Base-by-base conservation (phyloP, 176 grass and related monocot species). In the Elaeis guineensis region DNA sequence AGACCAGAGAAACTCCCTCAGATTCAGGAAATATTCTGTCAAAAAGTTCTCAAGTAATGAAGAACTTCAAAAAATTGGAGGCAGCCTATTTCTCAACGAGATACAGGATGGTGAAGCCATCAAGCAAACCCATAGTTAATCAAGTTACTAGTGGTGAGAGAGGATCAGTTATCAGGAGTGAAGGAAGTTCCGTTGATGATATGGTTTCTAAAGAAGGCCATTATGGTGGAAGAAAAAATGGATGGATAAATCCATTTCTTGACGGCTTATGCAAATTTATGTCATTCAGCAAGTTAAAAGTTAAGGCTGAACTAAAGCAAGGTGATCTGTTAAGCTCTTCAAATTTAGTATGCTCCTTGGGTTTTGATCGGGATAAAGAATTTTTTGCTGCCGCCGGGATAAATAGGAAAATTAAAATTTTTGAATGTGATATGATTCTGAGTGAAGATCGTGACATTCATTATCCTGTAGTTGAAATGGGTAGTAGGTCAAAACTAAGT, bases 321-420 rank as follows among this genome's bases (percentile, higher is more conserved):
- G 83, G 84, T 0, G 94, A 98, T 81, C 67, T 89, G 19, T 64
- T 98, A 65, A 98, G 85, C 73, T 89, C 94, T 51, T 92, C 84
- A 59, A 98, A 86, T 77, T 89, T 98, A 73, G 94, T 98, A 57
- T 92, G 94, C 78, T 98, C 94, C 18, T 65, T 92, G 67, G 94
- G 85, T 51, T 98, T 98, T 63, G 88, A 98, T 55, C 81, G 94
- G 21, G 94, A 92, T 81, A 93, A 82, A 51, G 94, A 92, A 67
- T 81, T 86, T 70, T 98, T 98, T 57, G 94, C 94, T 67, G 89
- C 88, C 71, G 94, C 94, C 51, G 94, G 94, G 71, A 84, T 98
- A 82, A 98, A 92, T 78, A 98, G 83, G 84, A 98, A 98, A 73
- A 92, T 98, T 75, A 90, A 98, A 85, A 83, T 98, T 50, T 98